Evolutionary conservation across 106 monocot species (phyloP), one percentile per base, ranked within the genome.

Genomic region (Apostasia shenzhenica): DNA sequence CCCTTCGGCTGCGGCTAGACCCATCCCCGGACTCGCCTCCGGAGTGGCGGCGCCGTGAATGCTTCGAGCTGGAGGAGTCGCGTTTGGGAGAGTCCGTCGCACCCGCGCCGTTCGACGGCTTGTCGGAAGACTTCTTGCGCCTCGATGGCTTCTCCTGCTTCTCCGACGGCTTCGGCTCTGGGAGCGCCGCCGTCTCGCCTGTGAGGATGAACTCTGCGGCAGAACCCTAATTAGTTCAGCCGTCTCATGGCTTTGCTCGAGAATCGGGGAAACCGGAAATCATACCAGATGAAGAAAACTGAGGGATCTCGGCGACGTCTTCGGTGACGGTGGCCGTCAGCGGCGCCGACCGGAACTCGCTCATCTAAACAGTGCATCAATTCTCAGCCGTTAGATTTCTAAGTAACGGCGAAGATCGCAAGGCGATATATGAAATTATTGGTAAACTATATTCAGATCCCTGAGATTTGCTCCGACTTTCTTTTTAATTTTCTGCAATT

Each of bases 301-400:
- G 54, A 11, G 55, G 73, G 13, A 70, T 14, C 6, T 41, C 56
- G 0, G 45, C 8, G 14, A 14, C 44, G 47, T 13, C 67, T 3
- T 14, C 68, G 6, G 3, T 53, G 51, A 42, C 50, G 9, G 41
- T 52, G 41, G 41, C 10, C 12, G 68, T 10, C 1, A 54, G 57
- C 26, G 59, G 67, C 48, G 66, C 53, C 59, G 78, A 66, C 8
- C 40, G 65, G 51, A 45, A 67, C 1, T 74, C 74, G 44, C 39
- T 64, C 74, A 74, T 74, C 79, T 79, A 69, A n/a, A 26, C 26
- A 26, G 26, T 45, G 7, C 8, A 54, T 49, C 38, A 3, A 54
- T 41, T 26, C 1, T 43, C 40, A 13, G 1, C 12, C 60, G 60
- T 60, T 42, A 60, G 42, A 60, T 41, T 60, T 5, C 8, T 4